Percentiles rank a stretch among this genome's conserved stretches.
These are phyloP conservation scores for Pterocarpus macrocarpus DNA, from an alignment of 306 rosid species.

Conservation along the genomic window DNA sequence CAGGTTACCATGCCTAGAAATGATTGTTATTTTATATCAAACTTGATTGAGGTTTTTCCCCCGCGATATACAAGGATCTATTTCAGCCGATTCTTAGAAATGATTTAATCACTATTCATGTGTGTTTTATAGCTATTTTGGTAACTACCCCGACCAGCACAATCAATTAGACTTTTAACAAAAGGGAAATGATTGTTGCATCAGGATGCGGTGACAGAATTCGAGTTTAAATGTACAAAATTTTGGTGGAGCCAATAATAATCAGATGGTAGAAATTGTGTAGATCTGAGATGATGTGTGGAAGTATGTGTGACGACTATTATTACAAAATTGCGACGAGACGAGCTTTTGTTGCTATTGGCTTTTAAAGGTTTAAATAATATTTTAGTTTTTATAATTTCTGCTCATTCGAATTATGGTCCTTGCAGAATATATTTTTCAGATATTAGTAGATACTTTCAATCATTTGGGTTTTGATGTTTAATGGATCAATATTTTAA, in stretches of 20 bases:
- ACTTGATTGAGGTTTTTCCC: background rate
- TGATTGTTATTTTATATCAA: background rate
- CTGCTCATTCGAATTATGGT: too few relatives aligned
- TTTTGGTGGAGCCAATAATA: too few relatives aligned
- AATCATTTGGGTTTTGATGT: too few relatives aligned
- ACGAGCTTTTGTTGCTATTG: too few relatives aligned
- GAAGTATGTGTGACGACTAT: background rate
- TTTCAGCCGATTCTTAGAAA: background rate
- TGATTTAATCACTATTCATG: background rate
- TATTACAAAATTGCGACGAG: too few relatives aligned
- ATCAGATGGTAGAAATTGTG: background rate
- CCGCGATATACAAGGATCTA: background rate
- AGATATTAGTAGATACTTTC: too few relatives aligned
- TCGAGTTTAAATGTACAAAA: too few relatives aligned
- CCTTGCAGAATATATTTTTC: too few relatives aligned
- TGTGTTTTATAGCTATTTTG: background rate
- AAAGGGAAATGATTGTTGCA: background rate
- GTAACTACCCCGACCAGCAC: background rate
- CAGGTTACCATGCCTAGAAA: background rate
- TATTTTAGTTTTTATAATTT: too few relatives aligned
- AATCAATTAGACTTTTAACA: background rate
- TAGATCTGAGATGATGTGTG: background rate
- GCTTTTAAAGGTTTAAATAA: too few relatives aligned
- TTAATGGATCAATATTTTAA: too few relatives aligned
- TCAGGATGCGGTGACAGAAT: background rate